Evolutionary conservation across 495 filamentous ascomycete species (phyloP).

Genomic region (Tuber microsphaerosporum): DNA sequence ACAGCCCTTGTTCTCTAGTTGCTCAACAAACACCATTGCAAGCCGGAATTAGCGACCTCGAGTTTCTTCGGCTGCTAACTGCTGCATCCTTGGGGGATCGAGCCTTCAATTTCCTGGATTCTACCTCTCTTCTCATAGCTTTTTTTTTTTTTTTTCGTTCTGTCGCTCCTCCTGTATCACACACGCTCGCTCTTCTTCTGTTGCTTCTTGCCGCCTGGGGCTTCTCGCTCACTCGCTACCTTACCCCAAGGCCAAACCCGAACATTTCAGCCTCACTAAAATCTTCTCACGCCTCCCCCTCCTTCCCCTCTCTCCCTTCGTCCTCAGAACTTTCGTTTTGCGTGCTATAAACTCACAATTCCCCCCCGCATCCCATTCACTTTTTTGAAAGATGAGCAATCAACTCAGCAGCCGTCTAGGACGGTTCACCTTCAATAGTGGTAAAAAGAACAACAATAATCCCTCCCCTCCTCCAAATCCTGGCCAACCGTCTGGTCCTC

Average conservation of each 20-base stretch:
- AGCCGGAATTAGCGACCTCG: neutral
- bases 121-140: neutral
- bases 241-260: neutral
- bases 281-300: neutral
- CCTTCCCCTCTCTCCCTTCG: neutral
- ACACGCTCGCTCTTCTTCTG: neutral
- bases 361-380: constrained; percentile 8
- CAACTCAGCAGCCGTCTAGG: constrained; percentile 31
- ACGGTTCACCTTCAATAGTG: constrained; percentile 24
- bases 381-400: constrained; percentile 22
- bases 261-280: neutral
- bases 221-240: neutral
- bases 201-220: neutral
- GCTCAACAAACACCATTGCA: neutral
- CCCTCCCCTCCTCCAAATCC: constrained; percentile 28
- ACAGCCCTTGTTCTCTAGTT: neutral
- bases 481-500: constrained; percentile 18
- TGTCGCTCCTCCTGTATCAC: constrained; percentile 1
- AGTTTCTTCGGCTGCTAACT: neutral
- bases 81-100: neutral
- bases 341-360: constrained; percentile 16
- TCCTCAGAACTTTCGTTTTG: constrained; percentile 3
- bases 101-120: neutral
- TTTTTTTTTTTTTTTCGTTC: neutral
- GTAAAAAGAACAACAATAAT: constrained; percentile 24